Evolutionary conservation across 2,329 filamentous ascomycete genomes (phyloP).

Genomic region (Xylaria sp.): DNA sequence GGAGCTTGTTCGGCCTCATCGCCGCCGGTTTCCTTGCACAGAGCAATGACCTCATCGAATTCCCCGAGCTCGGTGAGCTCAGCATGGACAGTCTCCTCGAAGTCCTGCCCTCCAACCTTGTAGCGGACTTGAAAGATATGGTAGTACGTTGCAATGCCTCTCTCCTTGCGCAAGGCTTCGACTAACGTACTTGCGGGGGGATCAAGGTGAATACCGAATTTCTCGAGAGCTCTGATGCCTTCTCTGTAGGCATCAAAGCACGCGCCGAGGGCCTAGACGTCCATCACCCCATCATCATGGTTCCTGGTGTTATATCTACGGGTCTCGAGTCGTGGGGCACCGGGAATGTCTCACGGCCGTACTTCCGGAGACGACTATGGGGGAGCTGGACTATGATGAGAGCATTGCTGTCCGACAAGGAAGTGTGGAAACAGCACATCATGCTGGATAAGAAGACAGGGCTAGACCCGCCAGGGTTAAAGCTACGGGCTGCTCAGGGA

Average conservation of each 20-base stretch:
- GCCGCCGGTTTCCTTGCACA: conserved; percentile 88
- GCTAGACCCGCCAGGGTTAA: conserved; percentile 86
- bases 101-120: conserved; percentile 82
- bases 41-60: conserved; percentile 85
- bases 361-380: conserved; percentile 95
- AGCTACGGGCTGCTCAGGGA: conserved; percentile 90
- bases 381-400: conserved; percentile 99
- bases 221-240: conserved; percentile 89
- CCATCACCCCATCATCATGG: conserved; percentile 92
- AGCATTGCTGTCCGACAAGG: conserved; percentile 89
- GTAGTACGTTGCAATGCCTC: conserved; percentile 61
- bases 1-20: conserved; percentile 89
- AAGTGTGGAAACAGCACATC: conserved; percentile 92
- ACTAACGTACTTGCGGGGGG: conserved; percentile 27
- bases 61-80: conserved; percentile 72
- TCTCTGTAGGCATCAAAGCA: conserved; percentile 85
- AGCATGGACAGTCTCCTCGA: conserved; percentile 88
- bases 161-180: not conserved
- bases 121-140: conserved; percentile 85
- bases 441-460: conserved; percentile 95
- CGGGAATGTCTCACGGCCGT: conserved; percentile 79
- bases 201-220: conserved; percentile 80
- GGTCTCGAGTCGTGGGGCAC: conserved; percentile 98
- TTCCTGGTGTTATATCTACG: conserved; percentile 96
- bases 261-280: conserved; percentile 80